These are phyloP conservation scores for Fusarium clavum DNA, from an alignment of 2,329 filamentous ascomycete genomes.

Conservation along the genomic window DNA sequence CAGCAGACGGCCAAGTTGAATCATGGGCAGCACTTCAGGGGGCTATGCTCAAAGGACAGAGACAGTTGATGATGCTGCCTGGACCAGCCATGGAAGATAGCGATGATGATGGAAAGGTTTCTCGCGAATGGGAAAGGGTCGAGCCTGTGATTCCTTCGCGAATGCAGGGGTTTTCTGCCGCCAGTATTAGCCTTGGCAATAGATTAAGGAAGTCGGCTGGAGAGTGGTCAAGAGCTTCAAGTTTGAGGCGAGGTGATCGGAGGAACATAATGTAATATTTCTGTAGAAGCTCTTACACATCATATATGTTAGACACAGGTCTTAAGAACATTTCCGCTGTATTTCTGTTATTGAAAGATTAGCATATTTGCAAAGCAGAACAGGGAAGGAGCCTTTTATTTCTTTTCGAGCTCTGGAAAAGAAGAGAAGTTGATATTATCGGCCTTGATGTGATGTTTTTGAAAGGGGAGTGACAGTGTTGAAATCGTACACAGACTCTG, in stretches of 20 bases:
- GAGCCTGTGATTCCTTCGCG: slow-evolving; percentile 42
- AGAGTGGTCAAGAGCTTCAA: slow-evolving; percentile 59
- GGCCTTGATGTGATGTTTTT: background rate
- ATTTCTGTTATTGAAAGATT: slow-evolving; percentile 1
- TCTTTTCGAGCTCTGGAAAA: background rate
- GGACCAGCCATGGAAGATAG: slow-evolving; percentile 45
- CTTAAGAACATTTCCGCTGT: background rate
- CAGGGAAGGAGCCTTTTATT: background rate
- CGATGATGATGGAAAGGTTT: slow-evolving; percentile 46
- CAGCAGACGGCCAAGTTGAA: slow-evolving; percentile 68
- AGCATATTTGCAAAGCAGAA: background rate
- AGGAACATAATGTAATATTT: slow-evolving; percentile 30
- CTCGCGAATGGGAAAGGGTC: slow-evolving; percentile 47
- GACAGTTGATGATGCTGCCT: slow-evolving; percentile 45
- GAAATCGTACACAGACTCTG: background rate
- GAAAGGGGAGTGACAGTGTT: background rate
- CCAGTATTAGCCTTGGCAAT: slow-evolving; percentile 61
- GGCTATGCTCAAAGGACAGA: slow-evolving; percentile 52
- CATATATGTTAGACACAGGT: slow-evolving; percentile 5
- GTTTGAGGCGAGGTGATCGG: slow-evolving; percentile 51
- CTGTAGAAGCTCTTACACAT: background rate
- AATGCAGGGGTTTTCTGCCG: slow-evolving; percentile 47
- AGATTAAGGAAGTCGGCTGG: slow-evolving; percentile 62
- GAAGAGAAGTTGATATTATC: background rate
- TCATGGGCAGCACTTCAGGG: slow-evolving; percentile 65